These are phyloP conservation scores for Saccharomyces paradoxus DNA, from an alignment of 805 yeast genomes.

Conservation along the genomic window DNA sequence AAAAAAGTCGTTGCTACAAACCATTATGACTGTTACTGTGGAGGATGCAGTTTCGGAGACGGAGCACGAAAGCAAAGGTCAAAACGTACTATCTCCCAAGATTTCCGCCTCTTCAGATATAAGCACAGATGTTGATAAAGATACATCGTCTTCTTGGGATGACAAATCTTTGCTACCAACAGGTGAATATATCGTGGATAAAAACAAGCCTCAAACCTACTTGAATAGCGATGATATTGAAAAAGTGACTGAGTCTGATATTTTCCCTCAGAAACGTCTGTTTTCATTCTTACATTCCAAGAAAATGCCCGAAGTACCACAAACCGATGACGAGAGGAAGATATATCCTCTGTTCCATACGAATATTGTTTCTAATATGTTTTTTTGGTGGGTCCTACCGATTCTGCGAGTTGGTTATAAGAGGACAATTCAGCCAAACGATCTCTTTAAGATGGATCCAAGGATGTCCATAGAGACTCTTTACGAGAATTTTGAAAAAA, in stretches of 20 bases:
- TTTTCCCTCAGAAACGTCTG: slow-evolving; percentile 38
- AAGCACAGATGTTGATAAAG: neutral
- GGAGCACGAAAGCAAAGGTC: neutral
- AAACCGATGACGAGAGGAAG: slow-evolving; percentile 40
- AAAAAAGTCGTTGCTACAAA: neutral
- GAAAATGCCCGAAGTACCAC: slow-evolving; percentile 43
- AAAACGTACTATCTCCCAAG: neutral
- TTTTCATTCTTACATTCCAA: slow-evolving; percentile 45
- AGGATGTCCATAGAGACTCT: slow-evolving; percentile 37
- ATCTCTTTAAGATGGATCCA: slow-evolving; percentile 43
- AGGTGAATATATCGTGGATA: slow-evolving; percentile 23
- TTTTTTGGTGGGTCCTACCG: slow-evolving; percentile 65
- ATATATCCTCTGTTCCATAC: slow-evolving; percentile 40
- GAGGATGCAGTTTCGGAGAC: neutral
- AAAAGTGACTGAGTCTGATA: slow-evolving; percentile 29
- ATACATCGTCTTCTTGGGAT: neutral
- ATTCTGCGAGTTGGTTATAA: slow-evolving; percentile 60
- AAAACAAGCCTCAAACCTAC: slow-evolving; percentile 26
- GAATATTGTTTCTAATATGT: slow-evolving; percentile 36
- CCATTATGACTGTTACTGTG: neutral
- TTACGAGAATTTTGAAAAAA: slow-evolving; percentile 30
- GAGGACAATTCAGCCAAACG: slow-evolving; percentile 59
- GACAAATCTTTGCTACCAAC: slow-evolving; percentile 7
- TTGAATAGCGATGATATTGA: slow-evolving; percentile 29
- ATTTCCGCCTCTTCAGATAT: neutral